Evolutionary conservation across 345 rosid species (phyloP).

Genomic region (Carallia pectinifolia): DNA sequence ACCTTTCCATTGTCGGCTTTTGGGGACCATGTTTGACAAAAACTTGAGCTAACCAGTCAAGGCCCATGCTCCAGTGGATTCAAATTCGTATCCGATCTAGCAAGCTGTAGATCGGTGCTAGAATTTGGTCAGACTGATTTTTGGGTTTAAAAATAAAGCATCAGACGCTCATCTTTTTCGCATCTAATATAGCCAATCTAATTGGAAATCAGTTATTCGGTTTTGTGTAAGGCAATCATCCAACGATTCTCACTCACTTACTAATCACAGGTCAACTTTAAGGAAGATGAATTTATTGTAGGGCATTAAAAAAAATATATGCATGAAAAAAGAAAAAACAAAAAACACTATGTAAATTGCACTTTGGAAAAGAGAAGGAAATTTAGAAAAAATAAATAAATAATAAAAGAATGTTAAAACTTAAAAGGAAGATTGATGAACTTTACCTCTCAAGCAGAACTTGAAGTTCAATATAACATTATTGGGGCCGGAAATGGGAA

Average conservation of each 20-base stretch:
- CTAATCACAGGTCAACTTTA: too few relatives aligned
- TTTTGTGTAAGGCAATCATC: too few relatives aligned
- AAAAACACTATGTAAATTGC: not conserved
- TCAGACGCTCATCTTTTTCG: too few relatives aligned
- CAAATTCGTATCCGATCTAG: not conserved
- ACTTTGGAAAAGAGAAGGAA: not conserved
- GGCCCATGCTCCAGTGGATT: not conserved
- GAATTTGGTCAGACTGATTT: too few relatives aligned
- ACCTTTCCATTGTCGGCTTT: not conserved
- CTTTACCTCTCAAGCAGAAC: not conserved
- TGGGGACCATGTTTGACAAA: conserved; percentile 13
- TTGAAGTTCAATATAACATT: not conserved
- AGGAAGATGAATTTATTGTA: too few relatives aligned
- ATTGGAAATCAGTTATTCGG: too few relatives aligned
- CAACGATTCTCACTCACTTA: too few relatives aligned
- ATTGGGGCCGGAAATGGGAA: not conserved
- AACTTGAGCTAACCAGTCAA: not conserved
- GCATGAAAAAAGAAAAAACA: not conserved
- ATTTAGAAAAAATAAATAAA: not conserved
- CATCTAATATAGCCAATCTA: too few relatives aligned
- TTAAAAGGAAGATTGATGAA: not conserved
- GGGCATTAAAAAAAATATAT: too few relatives aligned
- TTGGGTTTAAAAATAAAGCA: too few relatives aligned
- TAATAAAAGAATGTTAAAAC: not conserved
- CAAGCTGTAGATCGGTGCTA: too few relatives aligned